Conservation (phyloP, 192 early-diverging fungal genomes). For the Coemansia sp. region DNA sequence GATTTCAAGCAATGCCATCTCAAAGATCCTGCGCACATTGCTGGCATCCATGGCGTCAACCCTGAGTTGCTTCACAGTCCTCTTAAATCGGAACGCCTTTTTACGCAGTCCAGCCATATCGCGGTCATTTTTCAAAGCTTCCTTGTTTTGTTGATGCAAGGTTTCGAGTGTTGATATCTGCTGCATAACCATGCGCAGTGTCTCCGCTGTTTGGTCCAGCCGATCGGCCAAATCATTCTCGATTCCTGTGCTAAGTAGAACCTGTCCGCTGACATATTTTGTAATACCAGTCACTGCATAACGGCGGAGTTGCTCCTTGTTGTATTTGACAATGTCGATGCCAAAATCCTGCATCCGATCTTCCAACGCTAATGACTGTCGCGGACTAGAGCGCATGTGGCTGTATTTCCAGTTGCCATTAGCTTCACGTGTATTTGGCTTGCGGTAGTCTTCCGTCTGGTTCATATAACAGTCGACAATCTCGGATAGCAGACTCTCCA, state of each 20-base stretch:
- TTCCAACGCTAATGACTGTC: slow-evolving; percentile 1
- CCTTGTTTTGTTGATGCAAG: not conserved
- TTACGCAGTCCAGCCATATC: slow-evolving; percentile 12
- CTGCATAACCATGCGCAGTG: slow-evolving; percentile 6
- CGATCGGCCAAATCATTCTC: slow-evolving; percentile 49
- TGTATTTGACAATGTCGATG: slow-evolving; percentile 47
- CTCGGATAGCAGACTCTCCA: slow-evolving; percentile 27
- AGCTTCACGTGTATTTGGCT: not conserved
- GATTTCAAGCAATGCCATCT: slow-evolving; percentile 36
- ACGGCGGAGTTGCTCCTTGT: slow-evolving; percentile 41
- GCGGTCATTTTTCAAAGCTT: not conserved
- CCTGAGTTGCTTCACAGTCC: slow-evolving; percentile 17
- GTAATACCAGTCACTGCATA: slow-evolving; percentile 38
- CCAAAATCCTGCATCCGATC: slow-evolving; percentile 13
- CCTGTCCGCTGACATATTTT: slow-evolving; percentile 48
- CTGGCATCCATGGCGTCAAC: slow-evolving; percentile 24
- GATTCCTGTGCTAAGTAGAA: slow-evolving; percentile 46
- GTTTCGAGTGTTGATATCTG: slow-evolving; percentile 27
- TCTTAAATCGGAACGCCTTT: slow-evolving; percentile 6
- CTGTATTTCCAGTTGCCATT: not conserved
- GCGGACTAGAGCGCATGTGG: not conserved
- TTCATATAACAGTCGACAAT: slow-evolving; percentile 27
- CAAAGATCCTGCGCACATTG: slow-evolving; percentile 36
- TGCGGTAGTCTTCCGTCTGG: slow-evolving; percentile 6
- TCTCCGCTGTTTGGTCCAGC: slow-evolving; percentile 21